Evolutionary conservation across 495 filamentous ascomycete genomes (phyloP), one percentile per base, ranked within the genome.

Genomic region (Xylaria telfairii): DNA sequence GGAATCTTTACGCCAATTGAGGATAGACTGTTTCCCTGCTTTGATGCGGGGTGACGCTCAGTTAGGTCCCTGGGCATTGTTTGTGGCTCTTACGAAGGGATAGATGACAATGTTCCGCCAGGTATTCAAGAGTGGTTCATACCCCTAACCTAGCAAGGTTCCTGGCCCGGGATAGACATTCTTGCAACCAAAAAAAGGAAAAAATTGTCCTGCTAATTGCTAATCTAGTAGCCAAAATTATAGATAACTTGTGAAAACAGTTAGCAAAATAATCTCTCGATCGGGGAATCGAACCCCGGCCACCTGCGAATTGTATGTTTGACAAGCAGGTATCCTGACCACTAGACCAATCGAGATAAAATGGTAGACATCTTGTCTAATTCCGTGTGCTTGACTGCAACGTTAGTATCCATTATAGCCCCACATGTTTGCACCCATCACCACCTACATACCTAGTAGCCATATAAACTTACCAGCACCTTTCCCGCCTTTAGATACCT

Each of bases 201-300:
- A n/a, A n/a, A n/a, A n/a, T n/a, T n/a, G n/a, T n/a, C n/a, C n/a
- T n/a, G n/a, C n/a, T n/a, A n/a, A n/a, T n/a, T n/a, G n/a, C n/a
- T n/a, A 37, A 37, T 37, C 34, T 8, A 46, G 42, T 46, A 26
- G 2, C 13, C 24, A 54, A 54, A 54, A 28, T n/a, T 8, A 21
- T 47, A 26, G 4, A 42, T 39, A 3, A n/a, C n/a, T n/a, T n/a
- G n/a, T 24, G n/a, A 13, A 24, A 24, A 66, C 34, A 42, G 24
- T 17, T 19, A 15, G 13, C 54, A 72, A 71, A 73, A 65, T 15
- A 67, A 44, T 51, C 78, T 80, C 79, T 79, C 77, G 74, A 78
- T 76, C 78, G 78, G 78, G 79, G 79, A 81, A 81, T 81, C 76
- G 78, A 81, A 81, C 79, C 79, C 79, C 79, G 78, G 76, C 75